These are phyloP conservation scores for Marchantia polymorpha DNA, from an alignment of 225 moss, liverwort and hornwort species.

Conservation along the genomic window DNA sequence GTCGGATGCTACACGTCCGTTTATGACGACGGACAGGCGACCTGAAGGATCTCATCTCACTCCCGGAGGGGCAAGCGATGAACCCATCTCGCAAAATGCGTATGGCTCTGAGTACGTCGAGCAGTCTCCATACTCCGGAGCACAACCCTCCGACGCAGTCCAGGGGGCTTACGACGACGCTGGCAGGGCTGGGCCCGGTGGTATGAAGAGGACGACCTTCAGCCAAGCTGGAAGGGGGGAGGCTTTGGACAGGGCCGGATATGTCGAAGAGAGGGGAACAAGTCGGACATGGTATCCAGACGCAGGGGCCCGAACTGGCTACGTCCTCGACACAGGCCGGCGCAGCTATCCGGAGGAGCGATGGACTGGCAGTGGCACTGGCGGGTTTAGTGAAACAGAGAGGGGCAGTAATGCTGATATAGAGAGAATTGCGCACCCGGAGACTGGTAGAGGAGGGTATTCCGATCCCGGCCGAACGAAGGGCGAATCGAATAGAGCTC, in stretches of 20 bases:
- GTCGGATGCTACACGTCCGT: constrained; percentile 43
- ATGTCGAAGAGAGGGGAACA: constrained; percentile 15
- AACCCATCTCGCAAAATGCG: constrained; percentile 25
- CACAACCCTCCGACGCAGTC: constrained; percentile 16
- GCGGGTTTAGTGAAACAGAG: constrained; percentile 52
- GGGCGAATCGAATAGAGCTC: constrained; percentile 45
- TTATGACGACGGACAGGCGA: constrained; percentile 36
- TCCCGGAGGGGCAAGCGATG: constrained; percentile 17
- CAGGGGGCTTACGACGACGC: constrained; percentile 47
- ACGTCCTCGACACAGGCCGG: constrained; percentile 42
- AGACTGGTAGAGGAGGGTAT: constrained; percentile 53
- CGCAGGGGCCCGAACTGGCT: constrained; percentile 42
- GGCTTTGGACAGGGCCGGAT: constrained; percentile 19
- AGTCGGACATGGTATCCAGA: constrained; percentile 34
- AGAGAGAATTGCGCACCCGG: constrained; percentile 60
- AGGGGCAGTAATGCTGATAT: constrained; percentile 53
- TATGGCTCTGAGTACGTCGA: constrained; percentile 16
- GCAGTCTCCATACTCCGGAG: constrained; percentile 17
- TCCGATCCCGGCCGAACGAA: constrained; percentile 47
- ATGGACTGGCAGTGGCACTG: constrained; percentile 24
- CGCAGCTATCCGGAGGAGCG: constrained; percentile 49
- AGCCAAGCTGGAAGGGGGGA: constrained; percentile 39
- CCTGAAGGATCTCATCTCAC: constrained; percentile 18
- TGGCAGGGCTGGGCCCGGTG: constrained; percentile 41
- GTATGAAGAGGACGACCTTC: constrained; percentile 39